Conservation (phyloP, 176 grass and related monocot genomes). For the Oryza meridionalis region DNA sequence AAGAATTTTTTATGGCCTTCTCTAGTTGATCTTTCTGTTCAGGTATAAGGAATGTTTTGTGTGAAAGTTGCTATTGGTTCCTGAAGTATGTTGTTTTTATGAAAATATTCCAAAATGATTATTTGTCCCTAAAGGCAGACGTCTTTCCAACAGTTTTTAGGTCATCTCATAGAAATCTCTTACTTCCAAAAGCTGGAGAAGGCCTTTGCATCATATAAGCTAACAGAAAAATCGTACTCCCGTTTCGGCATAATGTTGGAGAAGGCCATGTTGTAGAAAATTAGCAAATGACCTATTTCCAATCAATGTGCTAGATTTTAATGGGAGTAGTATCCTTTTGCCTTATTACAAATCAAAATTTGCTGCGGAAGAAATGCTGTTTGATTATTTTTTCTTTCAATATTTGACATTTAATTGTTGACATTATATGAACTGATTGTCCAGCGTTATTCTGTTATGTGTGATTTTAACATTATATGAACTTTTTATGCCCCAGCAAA, state of each 20-base stretch:
- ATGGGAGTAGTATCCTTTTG: neutral
- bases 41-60: neutral
- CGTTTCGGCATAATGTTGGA: constrained; percentile 1
- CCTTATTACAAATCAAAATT: constrained; percentile 11
- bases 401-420: neutral
- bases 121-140: constrained; percentile 13
- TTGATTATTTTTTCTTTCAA: neutral
- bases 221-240: neutral
- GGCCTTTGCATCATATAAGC: neutral
- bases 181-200: neutral
- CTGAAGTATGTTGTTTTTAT: neutral
- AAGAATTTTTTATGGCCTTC: constrained; percentile 1
- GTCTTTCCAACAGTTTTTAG: neutral
- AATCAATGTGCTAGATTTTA: constrained; percentile 4
- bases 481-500: constrained; percentile 68
- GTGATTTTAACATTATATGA: neutral
- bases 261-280: neutral
- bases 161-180: neutral
- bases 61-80: neutral
- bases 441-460: neutral
- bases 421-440: neutral
- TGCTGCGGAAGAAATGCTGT: constrained; percentile 10
- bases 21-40: neutral
- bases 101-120: constrained; percentile 26
- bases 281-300: neutral